Base-by-base conservation (phyloP, 352 stramenopile genomes). In the Phytophthora pini region DNA sequence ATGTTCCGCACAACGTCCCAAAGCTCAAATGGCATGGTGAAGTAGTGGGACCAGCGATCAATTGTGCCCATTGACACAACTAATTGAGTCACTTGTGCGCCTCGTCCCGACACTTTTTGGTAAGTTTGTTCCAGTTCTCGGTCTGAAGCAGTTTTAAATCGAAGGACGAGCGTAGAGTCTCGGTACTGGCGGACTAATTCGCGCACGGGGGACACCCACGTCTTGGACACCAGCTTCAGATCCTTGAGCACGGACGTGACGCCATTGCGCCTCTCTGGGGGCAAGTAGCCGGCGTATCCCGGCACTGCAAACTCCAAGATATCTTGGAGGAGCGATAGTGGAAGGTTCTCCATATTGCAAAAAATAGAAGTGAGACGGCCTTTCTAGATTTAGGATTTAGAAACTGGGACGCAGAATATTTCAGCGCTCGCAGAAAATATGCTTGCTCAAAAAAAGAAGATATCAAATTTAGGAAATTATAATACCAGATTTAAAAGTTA, bases 221-320 rank as follows among this genome's bases (percentile, higher is more conserved):
- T 40, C 29, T 63, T 68, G 6, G 54, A 54, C 11, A 81, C 61
- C 12, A 76, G 51, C 55, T 61, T 60, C 15, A 79, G 43, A n/a
- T 38, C 43, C 48, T 56, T 57, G 24, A 81, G 52, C 5, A 22
- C 12, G 3, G 38, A 40, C 7, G 22, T 43, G 5, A 45, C 34
- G 32, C 49, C n/a, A 15, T 38, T 44, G 11, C 55, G 38, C 24
- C 20, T 34, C 0, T 22, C 22, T 1, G 51, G 52, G 31, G 38
- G 17, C 4, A 60, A 24, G 15, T 61, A 43, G 2, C 68, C 46
- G 4, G 31, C 45, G 45, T 56, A 66, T 13, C 64, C 70, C 8
- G 59, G 53, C n/a, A 76, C 45, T 2, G 63, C 66, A 51, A 73
- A 73, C 45, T 41, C 56, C 57, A 82, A 32, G 15, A 79, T 46